Percentiles rank a stretch among this genome's conserved stretches.
Evolutionary conservation across 2,329 filamentous ascomycete species (phyloP).

Genomic region (Thielaviopsis musarum): DNA sequence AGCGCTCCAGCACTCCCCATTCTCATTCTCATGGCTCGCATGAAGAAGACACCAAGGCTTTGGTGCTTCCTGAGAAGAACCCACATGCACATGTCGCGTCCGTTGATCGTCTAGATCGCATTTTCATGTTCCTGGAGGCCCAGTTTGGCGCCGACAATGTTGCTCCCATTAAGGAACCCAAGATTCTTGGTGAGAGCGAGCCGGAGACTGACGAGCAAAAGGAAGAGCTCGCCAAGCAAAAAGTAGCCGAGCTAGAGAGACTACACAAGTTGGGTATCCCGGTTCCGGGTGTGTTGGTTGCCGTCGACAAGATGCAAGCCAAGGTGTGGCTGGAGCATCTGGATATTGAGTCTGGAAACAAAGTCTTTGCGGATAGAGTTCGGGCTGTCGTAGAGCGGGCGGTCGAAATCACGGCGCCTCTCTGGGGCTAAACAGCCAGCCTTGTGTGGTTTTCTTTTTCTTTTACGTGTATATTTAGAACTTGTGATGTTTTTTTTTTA

Average conservation of each 20-base stretch:
- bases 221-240: conserved; percentile 37
- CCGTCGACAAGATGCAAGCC: conserved; percentile 73
- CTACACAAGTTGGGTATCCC: conserved; percentile 75
- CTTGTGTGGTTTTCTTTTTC: neutral
- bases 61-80: conserved; percentile 33
- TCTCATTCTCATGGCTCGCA: conserved; percentile 28
- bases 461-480: neutral
- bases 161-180: conserved; percentile 52
- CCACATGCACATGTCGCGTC: conserved; percentile 57
- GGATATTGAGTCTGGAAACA: conserved; percentile 72
- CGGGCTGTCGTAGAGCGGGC: conserved; percentile 79
- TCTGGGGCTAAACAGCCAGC: conserved; percentile 33
- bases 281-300: conserved; percentile 74
- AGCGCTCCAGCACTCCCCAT: conserved; percentile 34
- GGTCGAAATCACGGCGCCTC: conserved; percentile 67
- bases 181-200: conserved; percentile 22
- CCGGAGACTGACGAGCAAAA: conserved; percentile 23
- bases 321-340: conserved; percentile 84
- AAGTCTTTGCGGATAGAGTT: conserved; percentile 67
- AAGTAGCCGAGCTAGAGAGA: conserved; percentile 53
- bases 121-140: conserved; percentile 92
- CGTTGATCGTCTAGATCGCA: conserved; percentile 61
- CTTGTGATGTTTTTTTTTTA: neutral
- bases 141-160: conserved; percentile 83
- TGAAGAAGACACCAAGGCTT: conserved; percentile 13